Conservation (phyloP, 768 basidiomycete species). For the Leccinum obscurum region DNA sequence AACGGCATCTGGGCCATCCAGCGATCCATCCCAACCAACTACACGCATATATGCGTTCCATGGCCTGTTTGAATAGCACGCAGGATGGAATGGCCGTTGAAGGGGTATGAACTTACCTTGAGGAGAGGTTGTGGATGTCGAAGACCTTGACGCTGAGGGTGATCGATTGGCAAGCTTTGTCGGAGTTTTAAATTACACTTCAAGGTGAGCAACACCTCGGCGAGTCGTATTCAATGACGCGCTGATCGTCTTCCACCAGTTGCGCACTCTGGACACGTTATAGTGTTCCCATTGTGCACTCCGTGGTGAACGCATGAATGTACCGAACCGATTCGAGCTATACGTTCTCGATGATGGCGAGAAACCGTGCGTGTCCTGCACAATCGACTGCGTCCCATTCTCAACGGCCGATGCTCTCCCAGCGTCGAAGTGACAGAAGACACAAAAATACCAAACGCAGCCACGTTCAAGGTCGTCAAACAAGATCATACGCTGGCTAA, state of each 20-base stretch:
- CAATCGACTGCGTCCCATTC: neutral
- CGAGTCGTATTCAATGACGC: neutral
- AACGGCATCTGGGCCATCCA: slow-evolving; percentile 50
- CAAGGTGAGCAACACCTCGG: neutral
- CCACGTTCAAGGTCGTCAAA: slow-evolving; percentile 91
- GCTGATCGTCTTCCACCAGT: slow-evolving; percentile 13
- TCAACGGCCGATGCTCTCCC: slow-evolving; percentile 11
- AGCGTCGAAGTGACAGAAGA: slow-evolving; percentile 93
- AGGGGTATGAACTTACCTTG: slow-evolving; percentile 61
- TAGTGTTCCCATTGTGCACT: neutral
- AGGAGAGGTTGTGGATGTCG: slow-evolving; percentile 51
- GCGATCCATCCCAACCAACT: slow-evolving; percentile 35
- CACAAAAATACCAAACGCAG: slow-evolving; percentile 97
- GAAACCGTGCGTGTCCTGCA: slow-evolving; percentile 69
- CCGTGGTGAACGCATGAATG: slow-evolving; percentile 64
- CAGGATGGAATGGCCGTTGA: slow-evolving; percentile 19
- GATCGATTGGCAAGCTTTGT: slow-evolving; percentile 8
- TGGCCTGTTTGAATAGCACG: slow-evolving; percentile 5
- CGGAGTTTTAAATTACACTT: slow-evolving; percentile 30
- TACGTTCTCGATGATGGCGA: slow-evolving; percentile 93
- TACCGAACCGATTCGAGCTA: slow-evolving; percentile 89
- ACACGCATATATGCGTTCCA: slow-evolving; percentile 16
- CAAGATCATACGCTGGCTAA: slow-evolving; percentile 97
- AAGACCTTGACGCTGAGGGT: slow-evolving; percentile 26
- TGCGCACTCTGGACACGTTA: neutral